Evolutionary conservation across 1,139 yeast species (phyloP).

Genomic region (Yamadazyma dushanensis): DNA sequence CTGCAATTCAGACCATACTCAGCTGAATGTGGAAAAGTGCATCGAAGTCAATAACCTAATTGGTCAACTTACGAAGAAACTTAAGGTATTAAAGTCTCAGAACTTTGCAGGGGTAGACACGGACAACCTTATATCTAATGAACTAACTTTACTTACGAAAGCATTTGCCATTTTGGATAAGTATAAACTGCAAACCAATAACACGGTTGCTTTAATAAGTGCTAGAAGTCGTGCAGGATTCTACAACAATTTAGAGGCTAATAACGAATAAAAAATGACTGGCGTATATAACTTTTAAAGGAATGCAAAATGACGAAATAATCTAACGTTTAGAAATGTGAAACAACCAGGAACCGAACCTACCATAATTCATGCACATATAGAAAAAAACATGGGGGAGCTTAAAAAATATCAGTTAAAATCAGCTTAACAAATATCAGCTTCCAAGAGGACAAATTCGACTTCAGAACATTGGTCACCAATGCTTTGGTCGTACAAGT

Average conservation of each 20-base stretch:
- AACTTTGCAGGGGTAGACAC: conserved; percentile 4
- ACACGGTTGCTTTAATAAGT: conserved; percentile 3
- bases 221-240: background rate
- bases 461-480: conserved; percentile 40
- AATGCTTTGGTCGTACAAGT: conserved; percentile 41
- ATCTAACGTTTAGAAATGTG: conserved; percentile 2
- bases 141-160: conserved; percentile 31
- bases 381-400: background rate
- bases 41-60: conserved; percentile 24
- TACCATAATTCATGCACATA: background rate
- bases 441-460: conserved; percentile 36
- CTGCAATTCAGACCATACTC: conserved; percentile 15
- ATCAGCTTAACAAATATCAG: conserved; percentile 26
- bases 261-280: background rate
- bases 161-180: conserved; percentile 27
- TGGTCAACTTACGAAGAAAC: conserved; percentile 27
- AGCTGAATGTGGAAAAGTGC: conserved; percentile 10
- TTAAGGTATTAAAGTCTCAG: conserved; percentile 9
- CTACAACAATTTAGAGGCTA: background rate
- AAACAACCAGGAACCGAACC: conserved; percentile 2
- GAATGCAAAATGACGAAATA: conserved; percentile 5
- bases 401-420: background rate
- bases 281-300: conserved; percentile 4
- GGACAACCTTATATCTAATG: conserved; percentile 23
- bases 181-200: conserved; percentile 22